phyloP scores from a whole-genome alignment of 192 early-diverging fungal species.

The Umbelopsis isabellina region DNA sequence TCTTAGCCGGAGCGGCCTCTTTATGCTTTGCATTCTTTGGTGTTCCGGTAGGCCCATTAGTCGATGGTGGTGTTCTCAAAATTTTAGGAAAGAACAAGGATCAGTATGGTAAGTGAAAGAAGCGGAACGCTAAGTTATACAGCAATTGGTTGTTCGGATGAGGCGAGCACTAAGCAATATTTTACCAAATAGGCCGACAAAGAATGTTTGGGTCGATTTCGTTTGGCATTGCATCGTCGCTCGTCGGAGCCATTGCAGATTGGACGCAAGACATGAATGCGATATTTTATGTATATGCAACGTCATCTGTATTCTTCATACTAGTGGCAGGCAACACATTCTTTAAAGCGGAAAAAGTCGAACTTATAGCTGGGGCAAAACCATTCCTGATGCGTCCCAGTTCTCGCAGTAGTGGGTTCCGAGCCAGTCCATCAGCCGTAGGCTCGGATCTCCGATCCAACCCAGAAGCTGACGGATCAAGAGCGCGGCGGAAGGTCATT shows the following conservation, averaged over 20 bases:
- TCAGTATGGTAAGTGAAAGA: conserved; percentile 38
- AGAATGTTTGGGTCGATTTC: conserved; percentile 51
- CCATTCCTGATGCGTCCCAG: conserved; percentile 3
- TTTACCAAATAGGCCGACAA: conserved; percentile 34
- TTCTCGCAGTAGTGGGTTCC: conserved; percentile 15
- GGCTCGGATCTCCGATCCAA: background rate
- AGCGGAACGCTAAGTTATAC: background rate
- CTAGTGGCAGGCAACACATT: conserved; percentile 32
- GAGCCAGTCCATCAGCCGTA: background rate
- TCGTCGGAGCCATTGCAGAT: conserved; percentile 40
- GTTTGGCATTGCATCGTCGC: conserved; percentile 40
- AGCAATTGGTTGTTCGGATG: background rate
- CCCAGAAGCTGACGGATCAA: background rate
- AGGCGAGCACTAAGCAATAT: background rate
- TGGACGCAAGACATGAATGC: conserved; percentile 45
- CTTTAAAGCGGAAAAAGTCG: conserved; percentile 37
- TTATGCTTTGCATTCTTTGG: conserved; percentile 53
- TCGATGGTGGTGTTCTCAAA: conserved; percentile 51
- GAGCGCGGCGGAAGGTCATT: conserved; percentile 12
- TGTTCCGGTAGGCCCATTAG: conserved; percentile 46
- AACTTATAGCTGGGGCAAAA: background rate
- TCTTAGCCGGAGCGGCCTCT: conserved; percentile 39
- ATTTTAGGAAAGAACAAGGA: conserved; percentile 48
- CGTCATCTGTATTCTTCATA: conserved; percentile 42
- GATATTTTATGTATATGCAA: conserved; percentile 46